Evolutionary conservation across 345 rosid genomes (phyloP).

Genomic region (Salix exigua): DNA sequence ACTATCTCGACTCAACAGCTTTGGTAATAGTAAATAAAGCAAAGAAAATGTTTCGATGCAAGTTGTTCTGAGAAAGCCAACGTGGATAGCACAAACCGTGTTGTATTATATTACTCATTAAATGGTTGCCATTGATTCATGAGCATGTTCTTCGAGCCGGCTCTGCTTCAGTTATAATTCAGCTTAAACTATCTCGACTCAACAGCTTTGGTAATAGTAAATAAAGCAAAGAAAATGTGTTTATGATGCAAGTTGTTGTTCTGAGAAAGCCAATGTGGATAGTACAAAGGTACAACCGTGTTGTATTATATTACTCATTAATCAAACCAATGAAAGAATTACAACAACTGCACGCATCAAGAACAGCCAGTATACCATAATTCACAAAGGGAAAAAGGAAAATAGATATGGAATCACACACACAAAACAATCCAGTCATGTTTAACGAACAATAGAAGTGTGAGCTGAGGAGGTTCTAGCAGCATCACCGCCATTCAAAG

Average conservation of each 20-base stretch:
- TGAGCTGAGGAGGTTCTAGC: not conserved
- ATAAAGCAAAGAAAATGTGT: too few relatives aligned
- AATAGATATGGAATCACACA: not conserved
- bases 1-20: too few relatives aligned
- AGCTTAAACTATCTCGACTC: too few relatives aligned
- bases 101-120: slow-evolving; percentile 6
- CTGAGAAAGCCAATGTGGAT: too few relatives aligned
- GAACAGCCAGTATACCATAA: not conserved
- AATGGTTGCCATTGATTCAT: not conserved
- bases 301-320: slow-evolving; percentile 6
- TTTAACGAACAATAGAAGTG: not conserved
- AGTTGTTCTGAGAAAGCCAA: too few relatives aligned
- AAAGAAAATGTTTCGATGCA: too few relatives aligned
- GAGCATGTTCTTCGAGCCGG: too few relatives aligned
- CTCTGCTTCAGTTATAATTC: too few relatives aligned
- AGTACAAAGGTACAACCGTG: not conserved
- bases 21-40: too few relatives aligned
- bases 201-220: too few relatives aligned
- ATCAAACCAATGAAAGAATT: slow-evolving; percentile 16
- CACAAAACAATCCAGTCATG: not conserved
- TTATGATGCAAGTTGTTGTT: too few relatives aligned
- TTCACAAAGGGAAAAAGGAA: slow-evolving; percentile 4
- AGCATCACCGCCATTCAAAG: slow-evolving; percentile 47
- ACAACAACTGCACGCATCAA: slow-evolving; percentile 9
- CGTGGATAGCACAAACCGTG: not conserved